Evolutionary conservation across 495 filamentous ascomycete genomes (phyloP), one percentile per base, ranked within the genome.

Genomic region (Echria macrotheca): DNA sequence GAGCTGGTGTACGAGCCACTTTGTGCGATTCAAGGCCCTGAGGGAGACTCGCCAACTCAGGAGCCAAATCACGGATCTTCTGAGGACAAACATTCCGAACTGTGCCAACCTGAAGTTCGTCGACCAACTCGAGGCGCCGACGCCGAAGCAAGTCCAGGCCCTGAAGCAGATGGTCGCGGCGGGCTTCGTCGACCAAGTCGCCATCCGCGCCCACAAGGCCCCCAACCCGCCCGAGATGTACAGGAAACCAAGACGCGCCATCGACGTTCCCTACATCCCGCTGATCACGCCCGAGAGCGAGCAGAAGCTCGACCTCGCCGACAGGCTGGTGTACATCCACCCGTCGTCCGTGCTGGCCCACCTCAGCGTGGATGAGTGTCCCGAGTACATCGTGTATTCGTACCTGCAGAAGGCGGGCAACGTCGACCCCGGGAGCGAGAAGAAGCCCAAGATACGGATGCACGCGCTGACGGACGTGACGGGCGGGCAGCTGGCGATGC

Each of bases 111-210:
- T 79, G 4, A 76, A 80, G 55, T 70, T 80, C 50, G 58, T 76
- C 6, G 69, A 78, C 9, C 76, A 79, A 32, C 75, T 96, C 0
- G 79, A 86, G 5, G 77, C 81, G 2, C 91, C 91, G 2, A 77
- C 80, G 0, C 55, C 79, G 0, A 82, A 84, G 37, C 85, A 94
- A 54, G 63, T 91, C 24, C 84, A 86, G 53, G 82, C 87, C 0
- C 75, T 99, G 7, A 90, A 91, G 58, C 89, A 96, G 61, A 91
- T 97, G 60, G 79, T 88, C 40, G 87, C 91, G 0, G 86, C 90
- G 0, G 94, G 90, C 2, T 99, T 96, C 71, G 83, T 99, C 54
- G 94, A 97, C 69, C 85, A 96, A 49, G 77, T 99, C 41, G 94
- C 94, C 43, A 91, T 97, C 59, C 88, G 93, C 50, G 89, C 89